phyloP scores from a whole-genome alignment of 768 basidiomycete species.

The Strobilomyces confusus region DNA sequence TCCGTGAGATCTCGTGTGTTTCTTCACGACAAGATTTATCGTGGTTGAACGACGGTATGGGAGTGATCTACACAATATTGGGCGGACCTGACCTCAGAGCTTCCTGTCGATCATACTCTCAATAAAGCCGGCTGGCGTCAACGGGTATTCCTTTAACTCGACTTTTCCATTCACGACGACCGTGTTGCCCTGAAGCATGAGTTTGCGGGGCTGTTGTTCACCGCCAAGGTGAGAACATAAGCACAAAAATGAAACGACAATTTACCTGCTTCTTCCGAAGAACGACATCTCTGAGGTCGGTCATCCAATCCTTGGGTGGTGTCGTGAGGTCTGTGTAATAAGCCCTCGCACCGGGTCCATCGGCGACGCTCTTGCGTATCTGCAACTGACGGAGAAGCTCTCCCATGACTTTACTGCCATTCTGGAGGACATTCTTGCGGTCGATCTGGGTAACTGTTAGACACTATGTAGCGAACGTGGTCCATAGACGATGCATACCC shows the following conservation, averaged over 20 bases:
- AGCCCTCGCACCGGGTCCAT: slow-evolving; percentile 71
- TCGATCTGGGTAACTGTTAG: slow-evolving; percentile 50
- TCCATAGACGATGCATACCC: slow-evolving; percentile 42
- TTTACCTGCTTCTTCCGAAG: slow-evolving; percentile 73
- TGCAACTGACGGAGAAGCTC: slow-evolving; percentile 77
- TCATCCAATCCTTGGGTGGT: slow-evolving; percentile 67
- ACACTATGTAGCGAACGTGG: background rate
- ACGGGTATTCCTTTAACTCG: slow-evolving; percentile 72
- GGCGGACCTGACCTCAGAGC: slow-evolving; percentile 31
- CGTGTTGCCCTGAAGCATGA: slow-evolving; percentile 84
- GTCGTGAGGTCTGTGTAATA: slow-evolving; percentile 80
- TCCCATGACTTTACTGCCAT: slow-evolving; percentile 65
- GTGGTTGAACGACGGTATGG: background rate
- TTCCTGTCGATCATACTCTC: slow-evolving; percentile 77
- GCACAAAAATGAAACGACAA: slow-evolving; percentile 4
- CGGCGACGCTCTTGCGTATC: slow-evolving; percentile 81
- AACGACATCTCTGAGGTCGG: slow-evolving; percentile 72
- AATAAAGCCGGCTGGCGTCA: slow-evolving; percentile 69
- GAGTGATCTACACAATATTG: background rate
- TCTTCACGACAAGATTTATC: background rate
- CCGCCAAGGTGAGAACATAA: background rate
- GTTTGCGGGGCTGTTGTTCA: slow-evolving; percentile 63
- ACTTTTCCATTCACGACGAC: slow-evolving; percentile 64
- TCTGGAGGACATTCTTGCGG: slow-evolving; percentile 57
- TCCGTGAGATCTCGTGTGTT: background rate